phyloP scores from a whole-genome alignment of 495 filamentous ascomycete genomes.

The Xylaria cubensis region DNA sequence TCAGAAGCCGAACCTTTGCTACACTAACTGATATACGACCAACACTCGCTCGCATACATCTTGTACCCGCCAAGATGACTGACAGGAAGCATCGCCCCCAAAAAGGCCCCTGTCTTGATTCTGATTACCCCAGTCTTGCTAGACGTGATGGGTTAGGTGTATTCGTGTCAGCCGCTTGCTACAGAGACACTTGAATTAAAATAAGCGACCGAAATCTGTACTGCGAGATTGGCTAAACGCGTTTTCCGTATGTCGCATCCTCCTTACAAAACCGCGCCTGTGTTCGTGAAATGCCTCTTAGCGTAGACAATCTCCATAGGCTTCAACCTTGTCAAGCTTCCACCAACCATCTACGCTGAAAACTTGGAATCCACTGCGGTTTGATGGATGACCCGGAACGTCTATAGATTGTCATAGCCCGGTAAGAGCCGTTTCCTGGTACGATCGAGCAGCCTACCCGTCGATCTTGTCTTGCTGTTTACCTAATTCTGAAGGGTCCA shows the following conservation, averaged over 20 bases:
- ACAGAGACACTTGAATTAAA: background rate
- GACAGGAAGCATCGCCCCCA: conserved; percentile 22
- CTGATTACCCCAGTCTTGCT: conserved; percentile 19
- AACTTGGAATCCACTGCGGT: conserved; percentile 6
- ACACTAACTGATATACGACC: conserved; percentile 17
- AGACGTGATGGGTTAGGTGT: conserved; percentile 31
- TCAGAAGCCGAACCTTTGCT: conserved; percentile 5
- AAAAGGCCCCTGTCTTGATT: conserved; percentile 18
- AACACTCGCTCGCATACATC: conserved; percentile 17
- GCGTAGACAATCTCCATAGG: background rate
- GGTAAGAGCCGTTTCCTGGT: conserved; percentile 11
- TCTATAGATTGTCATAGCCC: background rate
- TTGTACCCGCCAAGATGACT: conserved; percentile 26
- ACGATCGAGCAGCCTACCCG: conserved; percentile 16
- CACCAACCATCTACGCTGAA: background rate
- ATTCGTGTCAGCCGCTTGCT: conserved; percentile 17
- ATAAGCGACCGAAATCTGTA: background rate
- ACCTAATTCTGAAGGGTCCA: background rate
- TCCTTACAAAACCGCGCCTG: background rate
- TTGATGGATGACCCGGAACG: conserved; percentile 23
- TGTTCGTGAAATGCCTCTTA: background rate
- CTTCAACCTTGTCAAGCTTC: conserved; percentile 8
- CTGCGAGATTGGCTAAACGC: background rate
- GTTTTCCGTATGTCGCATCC: background rate
- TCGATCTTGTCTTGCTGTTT: conserved; percentile 3